Conservation (phyloP, 2,329 filamentous ascomycete species). For the Parascedosporium putredinis region DNA sequence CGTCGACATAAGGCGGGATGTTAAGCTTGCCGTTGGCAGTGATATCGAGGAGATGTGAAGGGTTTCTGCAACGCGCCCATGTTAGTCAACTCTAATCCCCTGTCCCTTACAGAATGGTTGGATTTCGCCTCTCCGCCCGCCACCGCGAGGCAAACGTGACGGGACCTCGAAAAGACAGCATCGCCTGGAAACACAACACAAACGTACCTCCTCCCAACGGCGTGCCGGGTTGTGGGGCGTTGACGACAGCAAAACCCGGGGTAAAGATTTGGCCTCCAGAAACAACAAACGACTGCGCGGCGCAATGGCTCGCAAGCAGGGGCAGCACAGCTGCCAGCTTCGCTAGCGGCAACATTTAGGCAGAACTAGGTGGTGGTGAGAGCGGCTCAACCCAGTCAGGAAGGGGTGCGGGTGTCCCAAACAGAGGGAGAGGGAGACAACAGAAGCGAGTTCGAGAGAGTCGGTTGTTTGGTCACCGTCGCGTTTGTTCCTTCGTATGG, state of each 20-base stretch:
- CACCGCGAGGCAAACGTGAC: background rate
- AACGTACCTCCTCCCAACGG: slow-evolving; percentile 51
- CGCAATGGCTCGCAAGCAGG: slow-evolving; percentile 17
- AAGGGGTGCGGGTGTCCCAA: background rate
- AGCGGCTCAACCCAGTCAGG: background rate
- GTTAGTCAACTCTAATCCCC: slow-evolving; percentile 19
- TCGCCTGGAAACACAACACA: background rate
- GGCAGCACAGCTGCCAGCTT: slow-evolving; percentile 15
- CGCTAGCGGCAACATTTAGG: slow-evolving; percentile 5
- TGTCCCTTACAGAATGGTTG: background rate
- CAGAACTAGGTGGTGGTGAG: background rate
- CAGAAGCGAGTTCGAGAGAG: no score
- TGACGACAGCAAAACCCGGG: slow-evolving; percentile 55
- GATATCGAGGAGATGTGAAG: slow-evolving; percentile 57
- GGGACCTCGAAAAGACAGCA: background rate
- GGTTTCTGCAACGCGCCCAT: slow-evolving; percentile 24
- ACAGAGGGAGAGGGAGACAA: background rate
- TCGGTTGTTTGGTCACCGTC: no score
- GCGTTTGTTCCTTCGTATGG: background rate
- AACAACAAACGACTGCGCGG: slow-evolving; percentile 41
- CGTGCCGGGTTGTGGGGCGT: slow-evolving; percentile 55
- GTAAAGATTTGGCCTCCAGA: slow-evolving; percentile 59
- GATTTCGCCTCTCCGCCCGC: background rate
- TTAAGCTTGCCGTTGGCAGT: slow-evolving; percentile 53
- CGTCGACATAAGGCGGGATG: slow-evolving; percentile 43